These are phyloP conservation scores for Guadua angustifolia DNA, from an alignment of 176 grass and related monocot species.

Conservation along the genomic window DNA sequence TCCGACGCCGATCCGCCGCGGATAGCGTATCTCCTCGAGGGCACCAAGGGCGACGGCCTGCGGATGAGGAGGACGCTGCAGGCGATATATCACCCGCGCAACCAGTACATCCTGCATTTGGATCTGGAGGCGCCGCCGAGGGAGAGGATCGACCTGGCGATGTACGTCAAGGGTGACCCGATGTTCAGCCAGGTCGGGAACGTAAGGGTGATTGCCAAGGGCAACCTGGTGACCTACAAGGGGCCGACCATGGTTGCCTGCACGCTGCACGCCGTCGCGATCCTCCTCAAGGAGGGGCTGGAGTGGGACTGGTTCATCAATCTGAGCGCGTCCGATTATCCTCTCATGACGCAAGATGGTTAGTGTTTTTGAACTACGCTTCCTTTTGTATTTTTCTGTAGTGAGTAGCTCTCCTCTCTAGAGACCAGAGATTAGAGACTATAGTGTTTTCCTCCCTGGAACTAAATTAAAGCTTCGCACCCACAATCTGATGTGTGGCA, in stretches of 20 bases:
- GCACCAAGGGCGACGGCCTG: constrained; percentile 85
- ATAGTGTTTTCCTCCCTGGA: neutral
- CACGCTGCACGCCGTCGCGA: constrained; percentile 77
- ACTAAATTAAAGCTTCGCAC: neutral
- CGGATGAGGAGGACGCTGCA: constrained; percentile 86
- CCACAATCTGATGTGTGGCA: neutral
- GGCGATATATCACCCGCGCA: constrained; percentile 83
- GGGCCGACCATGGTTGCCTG: constrained; percentile 90
- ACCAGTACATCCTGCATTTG: constrained; percentile 87
- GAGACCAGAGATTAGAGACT: neutral
- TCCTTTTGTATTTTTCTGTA: neutral
- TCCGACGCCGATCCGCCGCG: constrained; percentile 62
- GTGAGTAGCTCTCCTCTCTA: neutral
- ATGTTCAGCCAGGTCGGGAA: constrained; percentile 78
- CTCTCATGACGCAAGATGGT: constrained; percentile 91
- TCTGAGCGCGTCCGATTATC: constrained; percentile 89
- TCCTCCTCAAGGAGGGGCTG: constrained; percentile 71
- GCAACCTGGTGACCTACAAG: constrained; percentile 86
- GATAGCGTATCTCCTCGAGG: constrained; percentile 85
- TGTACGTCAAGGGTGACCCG: constrained; percentile 71
- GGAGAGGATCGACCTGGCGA: constrained; percentile 78
- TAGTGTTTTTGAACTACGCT: constrained; percentile 30
- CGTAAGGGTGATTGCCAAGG: constrained; percentile 80
- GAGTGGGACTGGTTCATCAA: constrained; percentile 98
- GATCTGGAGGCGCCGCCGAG: constrained; percentile 79